These are phyloP conservation scores for Russula compacta DNA, from an alignment of 768 basidiomycete species.

Conservation along the genomic window DNA sequence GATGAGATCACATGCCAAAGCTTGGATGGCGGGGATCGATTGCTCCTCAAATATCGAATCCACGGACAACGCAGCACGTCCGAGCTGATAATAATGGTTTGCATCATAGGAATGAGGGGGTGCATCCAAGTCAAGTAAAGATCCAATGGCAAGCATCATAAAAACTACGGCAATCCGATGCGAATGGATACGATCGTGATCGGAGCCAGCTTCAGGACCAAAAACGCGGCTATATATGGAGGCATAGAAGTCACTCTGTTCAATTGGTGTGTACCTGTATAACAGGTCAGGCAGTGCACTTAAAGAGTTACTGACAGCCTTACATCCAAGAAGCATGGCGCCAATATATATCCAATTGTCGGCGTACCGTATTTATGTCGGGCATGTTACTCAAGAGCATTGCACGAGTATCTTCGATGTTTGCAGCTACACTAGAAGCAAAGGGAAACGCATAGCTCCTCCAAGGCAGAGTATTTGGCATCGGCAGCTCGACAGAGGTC, in stretches of 20 bases:
- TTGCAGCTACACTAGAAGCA: slow-evolving; percentile 32
- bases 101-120: slow-evolving; percentile 47
- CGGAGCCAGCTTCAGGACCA: slow-evolving; percentile 31
- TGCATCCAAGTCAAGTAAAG: slow-evolving; percentile 49
- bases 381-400: slow-evolving; percentile 43
- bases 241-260: slow-evolving; percentile 46
- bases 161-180: slow-evolving; percentile 53
- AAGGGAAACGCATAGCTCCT: slow-evolving; percentile 54
- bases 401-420: slow-evolving; percentile 35
- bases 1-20: slow-evolving; percentile 38
- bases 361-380: slow-evolving; percentile 25
- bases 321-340: slow-evolving; percentile 67
- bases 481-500: slow-evolving; percentile 30
- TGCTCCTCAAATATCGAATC: slow-evolving; percentile 60
- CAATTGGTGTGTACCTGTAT: slow-evolving; percentile 57
- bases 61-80: slow-evolving; percentile 47
- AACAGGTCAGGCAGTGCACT: not conserved
- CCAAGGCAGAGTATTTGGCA: slow-evolving; percentile 51
- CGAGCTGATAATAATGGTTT: slow-evolving; percentile 51
- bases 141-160: slow-evolving; percentile 56
- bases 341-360: slow-evolving; percentile 46
- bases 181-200: slow-evolving; percentile 35
- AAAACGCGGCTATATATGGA: slow-evolving; percentile 46
- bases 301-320: slow-evolving; percentile 24
- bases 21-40: slow-evolving; percentile 53